Percentiles rank a stretch among this genome's conserved stretches.
phyloP scores from a whole-genome alignment of 1,139 yeast genomes.

The Suhomyces taliae region DNA sequence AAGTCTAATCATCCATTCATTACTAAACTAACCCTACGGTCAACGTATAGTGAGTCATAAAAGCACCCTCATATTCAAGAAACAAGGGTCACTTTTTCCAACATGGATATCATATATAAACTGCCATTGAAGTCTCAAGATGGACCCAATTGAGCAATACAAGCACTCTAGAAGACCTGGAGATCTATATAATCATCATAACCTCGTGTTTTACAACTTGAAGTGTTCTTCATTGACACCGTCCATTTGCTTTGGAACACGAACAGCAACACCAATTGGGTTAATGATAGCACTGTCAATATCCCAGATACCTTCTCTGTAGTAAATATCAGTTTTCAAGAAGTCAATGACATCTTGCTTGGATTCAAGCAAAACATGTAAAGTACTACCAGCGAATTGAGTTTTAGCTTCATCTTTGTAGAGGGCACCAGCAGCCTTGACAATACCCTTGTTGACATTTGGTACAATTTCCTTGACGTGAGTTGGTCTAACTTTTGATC shows the following conservation, averaged over 20 bases:
- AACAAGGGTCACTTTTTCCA: too few relatives aligned
- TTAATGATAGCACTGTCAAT: slow-evolving; percentile 58
- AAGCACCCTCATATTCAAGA: too few relatives aligned
- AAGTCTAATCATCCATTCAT: too few relatives aligned
- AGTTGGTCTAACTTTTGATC: slow-evolving; percentile 53
- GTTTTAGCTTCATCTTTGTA: slow-evolving; percentile 50
- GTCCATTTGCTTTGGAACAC: slow-evolving; percentile 14
- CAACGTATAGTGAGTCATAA: too few relatives aligned
- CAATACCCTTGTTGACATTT: slow-evolving; percentile 50
- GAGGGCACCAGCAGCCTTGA: slow-evolving; percentile 67
- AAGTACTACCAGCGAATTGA: slow-evolving; percentile 69
- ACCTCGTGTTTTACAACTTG: slow-evolving; percentile 6
- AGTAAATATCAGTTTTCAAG: slow-evolving; percentile 63
- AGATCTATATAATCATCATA: too few relatives aligned
- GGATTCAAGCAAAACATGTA: slow-evolving; percentile 61
- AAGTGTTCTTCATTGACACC: slow-evolving; percentile 14
- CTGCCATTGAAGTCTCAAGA: too few relatives aligned
- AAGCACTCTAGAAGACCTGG: too few relatives aligned
- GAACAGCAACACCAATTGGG: slow-evolving; percentile 40
- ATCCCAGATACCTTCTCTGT: slow-evolving; percentile 75
- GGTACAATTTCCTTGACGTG: slow-evolving; percentile 60
- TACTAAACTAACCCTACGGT: too few relatives aligned
- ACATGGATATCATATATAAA: too few relatives aligned
- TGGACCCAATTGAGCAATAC: too few relatives aligned
- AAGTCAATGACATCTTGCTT: slow-evolving; percentile 64